A percentile compares a stretch with the other conserved stretches of the same genome.
These are phyloP conservation scores for Fusarium sp. DNA, from an alignment of 2,329 filamentous ascomycete species.

Conservation along the genomic window DNA sequence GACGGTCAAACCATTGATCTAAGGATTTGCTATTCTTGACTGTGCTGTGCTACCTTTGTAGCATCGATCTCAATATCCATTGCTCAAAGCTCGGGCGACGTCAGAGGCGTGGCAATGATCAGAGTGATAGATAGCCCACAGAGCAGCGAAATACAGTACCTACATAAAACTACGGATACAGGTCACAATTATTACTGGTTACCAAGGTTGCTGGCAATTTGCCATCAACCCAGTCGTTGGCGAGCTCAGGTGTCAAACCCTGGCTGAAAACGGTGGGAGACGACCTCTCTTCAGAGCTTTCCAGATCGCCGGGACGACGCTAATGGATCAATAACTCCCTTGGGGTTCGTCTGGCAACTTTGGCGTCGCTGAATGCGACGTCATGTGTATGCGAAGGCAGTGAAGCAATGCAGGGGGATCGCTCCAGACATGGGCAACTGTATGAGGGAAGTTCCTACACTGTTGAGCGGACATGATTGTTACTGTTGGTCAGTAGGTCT, in stretches of 20 bases:
- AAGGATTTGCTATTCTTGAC: neutral
- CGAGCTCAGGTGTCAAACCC: conserved; percentile 18
- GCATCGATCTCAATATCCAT: conserved; percentile 12
- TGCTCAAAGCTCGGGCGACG: neutral
- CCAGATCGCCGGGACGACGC: conserved; percentile 43
- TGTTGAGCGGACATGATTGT: neutral
- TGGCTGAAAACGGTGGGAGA: conserved; percentile 25
- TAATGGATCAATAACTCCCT: conserved; percentile 29
- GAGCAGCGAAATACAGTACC: neutral
- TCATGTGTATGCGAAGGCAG: conserved; percentile 20
- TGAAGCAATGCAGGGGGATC: conserved; percentile 13
- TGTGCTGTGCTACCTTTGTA: conserved; percentile 17
- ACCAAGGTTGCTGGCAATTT: conserved; percentile 25
- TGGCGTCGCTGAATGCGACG: conserved; percentile 25
- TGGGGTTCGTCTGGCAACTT: conserved; percentile 14
- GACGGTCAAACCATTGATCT: neutral
- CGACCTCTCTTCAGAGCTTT: conserved; percentile 30
- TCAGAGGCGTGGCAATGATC: conserved; percentile 34
- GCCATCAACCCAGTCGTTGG: conserved; percentile 1
- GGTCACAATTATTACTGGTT: neutral
- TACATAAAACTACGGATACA: neutral
- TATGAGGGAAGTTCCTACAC: neutral
- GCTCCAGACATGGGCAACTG: neutral
- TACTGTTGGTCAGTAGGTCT: neutral
- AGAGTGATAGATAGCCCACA: neutral